Evolutionary conservation across 2,329 filamentous ascomycete species (phyloP).

Genomic region (Fusarium sacchari): DNA sequence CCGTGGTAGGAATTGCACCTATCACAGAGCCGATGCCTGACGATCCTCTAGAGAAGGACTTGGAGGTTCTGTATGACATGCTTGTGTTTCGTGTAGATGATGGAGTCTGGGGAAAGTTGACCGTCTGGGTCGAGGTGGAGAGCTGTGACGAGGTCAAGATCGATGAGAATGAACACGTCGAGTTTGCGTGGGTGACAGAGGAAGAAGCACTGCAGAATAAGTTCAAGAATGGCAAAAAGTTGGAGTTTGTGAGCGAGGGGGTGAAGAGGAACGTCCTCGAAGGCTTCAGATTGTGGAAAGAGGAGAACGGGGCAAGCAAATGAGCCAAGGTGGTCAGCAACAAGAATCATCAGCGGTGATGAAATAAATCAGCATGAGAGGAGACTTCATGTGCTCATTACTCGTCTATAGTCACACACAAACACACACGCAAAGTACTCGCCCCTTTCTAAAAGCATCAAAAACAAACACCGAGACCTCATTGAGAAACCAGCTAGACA

Average conservation of each 20-base stretch:
- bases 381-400: slow-evolving; percentile 34
- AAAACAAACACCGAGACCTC: slow-evolving; percentile 20
- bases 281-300: slow-evolving; percentile 45
- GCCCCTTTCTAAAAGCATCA: slow-evolving; percentile 1
- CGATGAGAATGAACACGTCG: slow-evolving; percentile 52
- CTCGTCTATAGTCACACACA: slow-evolving; percentile 34
- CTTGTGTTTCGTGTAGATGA: slow-evolving; percentile 40
- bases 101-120: slow-evolving; percentile 45
- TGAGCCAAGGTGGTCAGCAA: neutral
- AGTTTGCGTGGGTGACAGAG: slow-evolving; percentile 53
- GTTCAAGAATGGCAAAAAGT: slow-evolving; percentile 40
- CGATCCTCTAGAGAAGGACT: slow-evolving; percentile 30
- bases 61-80: slow-evolving; percentile 38
- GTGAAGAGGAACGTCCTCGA: slow-evolving; percentile 47
- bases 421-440: neutral
- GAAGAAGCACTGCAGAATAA: slow-evolving; percentile 45
- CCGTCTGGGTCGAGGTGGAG: slow-evolving; percentile 44
- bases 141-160: slow-evolving; percentile 41
- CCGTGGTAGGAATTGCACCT: slow-evolving; percentile 25
- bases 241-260: slow-evolving; percentile 49
- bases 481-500: neutral
- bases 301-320: slow-evolving; percentile 7
- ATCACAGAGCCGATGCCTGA: neutral
- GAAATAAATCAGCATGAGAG: neutral
- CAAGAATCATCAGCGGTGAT: neutral